phyloP scores from a whole-genome alignment of 192 early-diverging fungal genomes.

The Diversispora epigaea region DNA sequence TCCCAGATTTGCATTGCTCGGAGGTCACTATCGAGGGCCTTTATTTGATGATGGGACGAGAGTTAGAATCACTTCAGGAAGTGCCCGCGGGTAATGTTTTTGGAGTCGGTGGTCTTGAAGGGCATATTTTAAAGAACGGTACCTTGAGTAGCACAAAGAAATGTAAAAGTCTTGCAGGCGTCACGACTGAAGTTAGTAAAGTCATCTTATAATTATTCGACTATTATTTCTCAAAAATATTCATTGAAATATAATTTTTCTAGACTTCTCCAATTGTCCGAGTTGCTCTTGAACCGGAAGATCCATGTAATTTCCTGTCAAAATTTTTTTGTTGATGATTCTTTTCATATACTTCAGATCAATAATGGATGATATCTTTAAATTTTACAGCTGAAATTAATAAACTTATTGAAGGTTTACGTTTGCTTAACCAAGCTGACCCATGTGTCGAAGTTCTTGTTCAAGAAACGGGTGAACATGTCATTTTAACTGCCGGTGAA shows the following conservation, averaged over 20 bases:
- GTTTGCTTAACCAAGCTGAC: conserved; percentile 91
- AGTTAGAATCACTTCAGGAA: conserved; percentile 75
- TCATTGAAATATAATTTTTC: neutral
- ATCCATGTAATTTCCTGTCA: conserved; percentile 57
- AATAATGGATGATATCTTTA: conserved; percentile 15
- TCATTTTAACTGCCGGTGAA: conserved; percentile 95
- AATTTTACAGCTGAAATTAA: conserved; percentile 67
- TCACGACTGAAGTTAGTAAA: conserved; percentile 44
- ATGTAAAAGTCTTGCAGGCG: conserved; percentile 77
- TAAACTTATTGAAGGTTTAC: conserved; percentile 82
- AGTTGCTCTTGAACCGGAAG: conserved; percentile 91
- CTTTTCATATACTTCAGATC: neutral
- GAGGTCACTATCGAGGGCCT: conserved; percentile 75
- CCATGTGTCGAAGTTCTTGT: conserved; percentile 88
- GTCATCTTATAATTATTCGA: neutral
- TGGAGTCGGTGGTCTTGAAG: conserved; percentile 87
- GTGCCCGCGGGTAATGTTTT: conserved; percentile 97
- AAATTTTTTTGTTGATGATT: neutral
- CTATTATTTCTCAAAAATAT: neutral
- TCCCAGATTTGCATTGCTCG: conserved; percentile 58
- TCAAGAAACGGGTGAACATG: conserved; percentile 95
- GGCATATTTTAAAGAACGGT: conserved; percentile 90
- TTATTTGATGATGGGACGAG: conserved; percentile 97
- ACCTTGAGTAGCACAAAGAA: conserved; percentile 76
- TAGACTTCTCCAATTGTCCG: conserved; percentile 87